Evolutionary conservation across 2,329 filamentous ascomycete genomes (phyloP).

Genomic region (Allantophomopsis cytisporea): DNA sequence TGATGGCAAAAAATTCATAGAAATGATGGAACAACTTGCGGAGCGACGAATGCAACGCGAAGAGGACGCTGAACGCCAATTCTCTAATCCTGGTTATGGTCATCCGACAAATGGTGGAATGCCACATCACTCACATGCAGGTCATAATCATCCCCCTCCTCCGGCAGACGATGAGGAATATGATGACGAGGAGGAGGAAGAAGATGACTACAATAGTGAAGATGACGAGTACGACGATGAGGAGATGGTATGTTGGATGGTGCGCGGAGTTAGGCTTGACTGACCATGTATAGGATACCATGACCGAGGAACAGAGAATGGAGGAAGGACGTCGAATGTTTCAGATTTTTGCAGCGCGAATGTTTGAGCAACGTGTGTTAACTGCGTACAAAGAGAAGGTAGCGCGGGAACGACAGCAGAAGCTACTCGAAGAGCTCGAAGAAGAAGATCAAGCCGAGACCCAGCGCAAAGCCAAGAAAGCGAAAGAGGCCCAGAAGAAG

Average conservation of each 20-base stretch:
- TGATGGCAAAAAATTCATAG: slow-evolving; percentile 98
- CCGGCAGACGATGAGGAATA: slow-evolving; percentile 60
- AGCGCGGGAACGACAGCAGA: slow-evolving; percentile 78
- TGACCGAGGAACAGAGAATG: slow-evolving; percentile 98
- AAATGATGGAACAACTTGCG: slow-evolving; percentile 99
- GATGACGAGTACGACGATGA: slow-evolving; percentile 66
- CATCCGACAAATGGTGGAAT: slow-evolving; percentile 43
- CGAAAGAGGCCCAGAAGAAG: slow-evolving; percentile 85
- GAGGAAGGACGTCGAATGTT: slow-evolving; percentile 98
- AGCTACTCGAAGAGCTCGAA: slow-evolving; percentile 80
- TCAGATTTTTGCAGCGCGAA: slow-evolving; percentile 95
- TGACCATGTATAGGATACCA: slow-evolving; percentile 57
- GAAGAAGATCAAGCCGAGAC: slow-evolving; percentile 68
- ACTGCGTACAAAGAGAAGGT: slow-evolving; percentile 98
- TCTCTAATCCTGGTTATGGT: slow-evolving; percentile 43
- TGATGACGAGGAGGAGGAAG: slow-evolving; percentile 50
- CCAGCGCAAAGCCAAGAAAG: slow-evolving; percentile 81
- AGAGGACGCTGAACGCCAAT: slow-evolving; percentile 64
- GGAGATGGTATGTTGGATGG: slow-evolving; percentile 40
- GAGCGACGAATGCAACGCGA: slow-evolving; percentile 95
- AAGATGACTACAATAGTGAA: slow-evolving; percentile 48
- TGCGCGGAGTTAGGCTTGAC: slow-evolving; percentile 11
- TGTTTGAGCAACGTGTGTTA: slow-evolving; percentile 96
- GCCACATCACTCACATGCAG: slow-evolving; percentile 10
- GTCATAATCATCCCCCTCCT: slow-evolving; percentile 35